phyloP scores from a whole-genome alignment of 139 green algal genomes.

The Gonium pectorale region DNA sequence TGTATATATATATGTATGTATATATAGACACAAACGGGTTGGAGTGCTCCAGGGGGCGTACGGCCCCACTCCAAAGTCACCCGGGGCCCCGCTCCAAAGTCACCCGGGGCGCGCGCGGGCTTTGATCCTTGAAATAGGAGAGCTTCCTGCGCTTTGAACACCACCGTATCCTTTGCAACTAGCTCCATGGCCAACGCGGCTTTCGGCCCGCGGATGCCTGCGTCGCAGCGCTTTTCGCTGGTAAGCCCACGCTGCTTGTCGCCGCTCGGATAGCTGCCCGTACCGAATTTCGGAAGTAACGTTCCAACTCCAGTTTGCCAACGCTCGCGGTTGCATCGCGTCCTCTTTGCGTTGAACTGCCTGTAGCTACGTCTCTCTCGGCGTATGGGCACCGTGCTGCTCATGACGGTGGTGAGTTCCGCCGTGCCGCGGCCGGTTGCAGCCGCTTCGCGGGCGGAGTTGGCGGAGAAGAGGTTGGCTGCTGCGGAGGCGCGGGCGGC shows the following conservation, averaged over 20 bases:
- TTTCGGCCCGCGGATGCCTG: not conserved
- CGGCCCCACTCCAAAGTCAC: no score
- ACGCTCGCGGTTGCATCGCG: not conserved
- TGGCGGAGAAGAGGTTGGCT: not conserved
- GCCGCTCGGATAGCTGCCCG: not conserved
- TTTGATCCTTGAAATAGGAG: no score
- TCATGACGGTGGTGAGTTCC: not conserved
- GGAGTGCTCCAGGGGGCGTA: no score
- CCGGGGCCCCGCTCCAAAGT: no score
- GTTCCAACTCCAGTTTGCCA: not conserved
- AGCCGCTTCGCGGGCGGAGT: constrained; percentile 3
- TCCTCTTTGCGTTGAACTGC: not conserved
- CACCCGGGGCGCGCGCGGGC: no score
- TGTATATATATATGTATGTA: no score
- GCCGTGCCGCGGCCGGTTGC: not conserved
- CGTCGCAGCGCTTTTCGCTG: not conserved
- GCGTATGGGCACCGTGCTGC: not conserved
- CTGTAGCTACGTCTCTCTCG: not conserved
- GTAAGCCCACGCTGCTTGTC: not conserved
- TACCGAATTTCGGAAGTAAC: not conserved
- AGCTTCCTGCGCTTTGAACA: no score
- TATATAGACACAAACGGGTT: no score
- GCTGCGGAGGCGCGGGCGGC: not conserved
- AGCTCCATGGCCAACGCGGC: constrained; percentile 1
- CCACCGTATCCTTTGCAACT: no score